Evolutionary conservation across 2,329 filamentous ascomycete species (phyloP).

Genomic region (Fusarium sp.): DNA sequence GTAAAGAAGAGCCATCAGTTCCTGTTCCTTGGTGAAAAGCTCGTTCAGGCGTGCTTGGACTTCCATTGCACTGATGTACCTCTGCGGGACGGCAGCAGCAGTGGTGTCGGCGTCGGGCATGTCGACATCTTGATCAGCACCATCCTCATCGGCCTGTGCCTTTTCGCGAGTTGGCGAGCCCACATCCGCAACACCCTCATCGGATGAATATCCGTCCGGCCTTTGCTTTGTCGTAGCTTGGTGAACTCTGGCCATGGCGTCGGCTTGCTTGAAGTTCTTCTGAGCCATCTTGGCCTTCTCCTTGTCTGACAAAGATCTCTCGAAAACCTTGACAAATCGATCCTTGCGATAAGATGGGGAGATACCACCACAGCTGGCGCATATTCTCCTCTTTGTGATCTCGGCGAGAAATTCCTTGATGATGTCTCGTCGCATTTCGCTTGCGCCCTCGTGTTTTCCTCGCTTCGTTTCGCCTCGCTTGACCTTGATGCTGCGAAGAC

Average conservation of each 20-base stretch:
- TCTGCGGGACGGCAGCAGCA: constrained; percentile 58
- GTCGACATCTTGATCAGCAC: constrained; percentile 58
- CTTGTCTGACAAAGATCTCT: constrained; percentile 80
- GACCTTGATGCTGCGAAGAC: constrained; percentile 71
- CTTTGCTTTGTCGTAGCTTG: constrained; percentile 53
- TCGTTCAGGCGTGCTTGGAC: constrained; percentile 82
- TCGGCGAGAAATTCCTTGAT: constrained; percentile 85
- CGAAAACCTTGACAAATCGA: constrained; percentile 91
- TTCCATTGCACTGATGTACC: constrained; percentile 85
- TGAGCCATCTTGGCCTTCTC: constrained; percentile 83
- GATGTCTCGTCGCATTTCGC: constrained; percentile 78
- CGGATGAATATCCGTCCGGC: constrained; percentile 61
- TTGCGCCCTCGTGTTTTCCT: constrained; percentile 85
- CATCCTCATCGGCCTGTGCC: constrained; percentile 57
- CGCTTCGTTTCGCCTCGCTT: constrained; percentile 62
- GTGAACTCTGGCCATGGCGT: constrained; percentile 69
- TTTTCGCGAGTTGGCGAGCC: constrained; percentile 57
- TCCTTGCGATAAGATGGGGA: constrained; percentile 91
- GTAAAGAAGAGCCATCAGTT: constrained; percentile 87
- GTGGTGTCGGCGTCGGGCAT: constrained; percentile 47
- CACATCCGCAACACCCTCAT: constrained; percentile 79
- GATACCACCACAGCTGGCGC: constrained; percentile 74
- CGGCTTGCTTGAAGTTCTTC: constrained; percentile 72
- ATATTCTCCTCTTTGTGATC: constrained; percentile 77
- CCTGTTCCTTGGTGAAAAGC: constrained; percentile 88